Evolutionary conservation across 768 basidiomycete species (phyloP), one percentile per base, ranked within the genome.

Genomic region (Cystofilobasidium capitatum): DNA sequence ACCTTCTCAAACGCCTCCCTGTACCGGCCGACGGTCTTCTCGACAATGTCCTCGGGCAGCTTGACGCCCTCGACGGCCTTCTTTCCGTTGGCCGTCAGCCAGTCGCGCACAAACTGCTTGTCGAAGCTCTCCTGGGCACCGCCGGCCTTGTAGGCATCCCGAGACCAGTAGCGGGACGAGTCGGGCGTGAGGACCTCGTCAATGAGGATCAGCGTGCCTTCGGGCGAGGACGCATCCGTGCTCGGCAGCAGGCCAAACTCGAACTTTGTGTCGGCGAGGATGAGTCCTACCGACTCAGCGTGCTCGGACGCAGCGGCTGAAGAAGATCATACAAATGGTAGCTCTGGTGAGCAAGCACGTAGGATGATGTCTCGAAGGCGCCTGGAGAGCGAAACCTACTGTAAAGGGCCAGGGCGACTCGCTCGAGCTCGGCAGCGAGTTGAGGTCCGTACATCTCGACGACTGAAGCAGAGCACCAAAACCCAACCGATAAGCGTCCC

Each of bases 181-280:
- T 99, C 96, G 24, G 94, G 93, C 0, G 96, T 98, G 62, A 99
- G 83, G n/a, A 89, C 83, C 75, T 99, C 96, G 77, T 99, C 96
- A 71, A 98, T 86, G 58, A 98, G 83, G 70, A 94, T 88, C 29
- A 97, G 80, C 36, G 71, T 71, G 24, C 66, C 66, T 24, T 57
- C 61, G 31, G 83, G 72, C 71, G 73, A 40, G 71, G 71, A 22
- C 74, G 65, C 54, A 8, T 20, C 62, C 10, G 75, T 47, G 22
- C 76, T 64, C 20, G 77, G 80, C 58, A 91, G 73, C 51, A 97
- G 83, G 7, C 96, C 96, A 74, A 99, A 99, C 79, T 98, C 96
- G 77, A 98, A 97, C 76, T 99, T 99, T 45, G 93, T 98, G 77
- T 99, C 94, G 29, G 92, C 96, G 51, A 99, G 85, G 73, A 98